Evolutionary conservation across 345 rosid genomes (phyloP).

Genomic region (Clarkia xantiana): DNA sequence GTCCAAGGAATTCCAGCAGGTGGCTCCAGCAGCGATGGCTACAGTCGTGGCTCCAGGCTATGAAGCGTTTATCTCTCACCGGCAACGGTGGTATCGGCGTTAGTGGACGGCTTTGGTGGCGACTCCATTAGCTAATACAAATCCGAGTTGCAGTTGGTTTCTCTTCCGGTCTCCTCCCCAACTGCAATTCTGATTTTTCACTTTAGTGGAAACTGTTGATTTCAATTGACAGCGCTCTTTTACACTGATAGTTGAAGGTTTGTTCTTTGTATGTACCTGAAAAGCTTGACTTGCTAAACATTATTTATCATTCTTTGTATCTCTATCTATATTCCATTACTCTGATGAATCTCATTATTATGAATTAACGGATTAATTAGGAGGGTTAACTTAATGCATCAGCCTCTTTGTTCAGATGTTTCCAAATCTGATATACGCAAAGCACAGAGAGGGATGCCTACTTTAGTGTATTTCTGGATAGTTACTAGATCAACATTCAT

Average conservation of each 20-base stretch:
- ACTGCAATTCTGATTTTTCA: constrained; percentile 4
- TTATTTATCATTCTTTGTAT: constrained; percentile 1
- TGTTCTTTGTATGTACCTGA: no score
- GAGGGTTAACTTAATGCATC: constrained; percentile 1
- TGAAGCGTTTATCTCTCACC: no score
- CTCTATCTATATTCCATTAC: neutral
- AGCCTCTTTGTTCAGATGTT: constrained; percentile 35
- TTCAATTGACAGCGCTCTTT: no score
- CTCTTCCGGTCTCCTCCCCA: neutral
- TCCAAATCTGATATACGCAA: constrained; percentile 74
- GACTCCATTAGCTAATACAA: no score
- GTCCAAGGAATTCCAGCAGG: no score
- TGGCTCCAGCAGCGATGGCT: no score
- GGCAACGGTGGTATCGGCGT: no score
- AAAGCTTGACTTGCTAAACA: no score
- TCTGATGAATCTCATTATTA: neutral
- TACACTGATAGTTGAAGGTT: no score
- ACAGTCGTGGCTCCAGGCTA: no score
- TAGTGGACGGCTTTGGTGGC: no score
- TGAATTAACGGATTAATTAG: neutral
- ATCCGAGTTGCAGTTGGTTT: no score
- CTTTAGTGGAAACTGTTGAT: neutral
- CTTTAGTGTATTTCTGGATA: constrained; percentile 42
- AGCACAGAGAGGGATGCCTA: constrained; percentile 68
- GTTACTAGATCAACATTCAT: constrained; percentile 81